phyloP scores from a whole-genome alignment of 208 protist genomes.

The Trypanosoma boissoni region DNA sequence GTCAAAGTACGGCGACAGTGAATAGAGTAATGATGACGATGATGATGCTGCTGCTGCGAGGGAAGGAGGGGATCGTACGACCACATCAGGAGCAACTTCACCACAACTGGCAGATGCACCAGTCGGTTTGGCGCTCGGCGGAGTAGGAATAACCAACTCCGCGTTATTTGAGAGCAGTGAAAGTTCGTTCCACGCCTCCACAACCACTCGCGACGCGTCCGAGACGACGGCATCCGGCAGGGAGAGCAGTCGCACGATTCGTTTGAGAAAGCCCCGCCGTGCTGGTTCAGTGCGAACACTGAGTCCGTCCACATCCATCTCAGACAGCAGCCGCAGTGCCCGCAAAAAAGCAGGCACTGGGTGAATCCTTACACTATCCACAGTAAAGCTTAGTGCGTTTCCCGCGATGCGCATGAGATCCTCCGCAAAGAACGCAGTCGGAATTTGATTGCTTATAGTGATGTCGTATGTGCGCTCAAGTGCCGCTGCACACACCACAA shows the following conservation, averaged over 20 bases:
- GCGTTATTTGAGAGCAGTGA: constrained; percentile 41
- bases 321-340: constrained; percentile 30
- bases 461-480: constrained; percentile 52
- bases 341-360: constrained; percentile 24
- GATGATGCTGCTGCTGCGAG: too few relatives aligned
- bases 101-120: neutral
- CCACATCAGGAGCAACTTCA: neutral
- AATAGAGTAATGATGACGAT: too few relatives aligned
- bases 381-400: constrained; percentile 18
- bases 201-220: constrained; percentile 30
- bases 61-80: too few relatives aligned
- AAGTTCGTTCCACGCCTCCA: constrained; percentile 74
- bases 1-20: too few relatives aligned
- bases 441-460: constrained; percentile 26
- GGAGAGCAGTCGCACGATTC: constrained; percentile 33
- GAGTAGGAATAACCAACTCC: constrained; percentile 25
- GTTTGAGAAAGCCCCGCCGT: constrained; percentile 20
- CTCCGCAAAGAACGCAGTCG: constrained; percentile 15
- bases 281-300: neutral
- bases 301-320: constrained; percentile 12
- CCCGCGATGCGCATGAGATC: constrained; percentile 17
- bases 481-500: constrained; percentile 34
- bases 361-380: constrained; percentile 12
- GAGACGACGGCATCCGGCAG: constrained; percentile 30
- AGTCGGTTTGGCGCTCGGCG: neutral